phyloP scores from a whole-genome alignment of 2,329 filamentous ascomycete species.

The Chaetomium sp. region DNA sequence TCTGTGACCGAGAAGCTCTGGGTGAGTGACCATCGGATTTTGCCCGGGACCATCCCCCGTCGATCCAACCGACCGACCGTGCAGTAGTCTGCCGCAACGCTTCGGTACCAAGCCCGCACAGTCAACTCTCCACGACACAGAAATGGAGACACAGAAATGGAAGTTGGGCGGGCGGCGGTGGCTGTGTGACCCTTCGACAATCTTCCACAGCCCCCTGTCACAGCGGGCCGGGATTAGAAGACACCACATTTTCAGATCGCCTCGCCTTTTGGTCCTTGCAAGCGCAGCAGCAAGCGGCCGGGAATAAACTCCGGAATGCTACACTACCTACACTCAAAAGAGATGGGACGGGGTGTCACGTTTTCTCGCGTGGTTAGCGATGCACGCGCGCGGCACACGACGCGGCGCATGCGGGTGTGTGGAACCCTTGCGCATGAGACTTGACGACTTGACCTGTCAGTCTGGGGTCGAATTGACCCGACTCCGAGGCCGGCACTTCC shows the following conservation, averaged over 20 bases:
- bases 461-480: conserved; percentile 18
- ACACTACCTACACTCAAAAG: conserved; percentile 4
- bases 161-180: conserved; percentile 13
- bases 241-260: not conserved
- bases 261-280: conserved; percentile 14
- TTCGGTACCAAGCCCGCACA: not conserved
- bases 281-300: not conserved
- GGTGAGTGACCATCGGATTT: conserved; percentile 11
- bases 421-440: not conserved
- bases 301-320: conserved; percentile 9
- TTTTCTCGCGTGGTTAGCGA: conserved; percentile 24
- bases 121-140: not conserved
- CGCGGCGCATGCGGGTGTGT: conserved; percentile 13
- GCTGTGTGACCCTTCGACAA: conserved; percentile 24
- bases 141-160: not conserved
- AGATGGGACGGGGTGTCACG: conserved; percentile 22
- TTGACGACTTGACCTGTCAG: not conserved
- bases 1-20: conserved; percentile 4
- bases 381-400: conserved; percentile 14
- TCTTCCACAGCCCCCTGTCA: conserved; percentile 11
- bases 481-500: conserved; percentile 13
- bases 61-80: not conserved
- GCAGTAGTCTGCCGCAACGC: conserved; percentile 4
- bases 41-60: not conserved
- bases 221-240: not conserved